Percentiles rank a stretch among this genome's conserved stretches.
These are phyloP conservation scores for Combretum micranthum DNA, from an alignment of 345 rosid species.

Conservation along the genomic window DNA sequence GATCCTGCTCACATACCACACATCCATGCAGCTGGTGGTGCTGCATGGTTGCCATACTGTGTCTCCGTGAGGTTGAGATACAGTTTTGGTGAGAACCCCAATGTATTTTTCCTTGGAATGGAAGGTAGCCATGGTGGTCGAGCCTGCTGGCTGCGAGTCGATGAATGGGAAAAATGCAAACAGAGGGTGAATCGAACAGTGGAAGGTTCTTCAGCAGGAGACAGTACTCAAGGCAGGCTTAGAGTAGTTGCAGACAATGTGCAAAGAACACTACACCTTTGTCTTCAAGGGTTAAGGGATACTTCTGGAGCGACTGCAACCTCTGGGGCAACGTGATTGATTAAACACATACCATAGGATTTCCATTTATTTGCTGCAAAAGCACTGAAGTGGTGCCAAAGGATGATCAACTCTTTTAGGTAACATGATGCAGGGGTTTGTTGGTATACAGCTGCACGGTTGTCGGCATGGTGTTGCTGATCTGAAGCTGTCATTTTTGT, in stretches of 20 bases:
- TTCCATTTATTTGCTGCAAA: too few relatives aligned
- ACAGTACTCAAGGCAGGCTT: constrained; percentile 62
- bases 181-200: constrained; percentile 65
- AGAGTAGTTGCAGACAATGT: constrained; percentile 71
- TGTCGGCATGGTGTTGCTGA: too few relatives aligned
- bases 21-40: constrained; percentile 92
- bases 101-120: constrained; percentile 65
- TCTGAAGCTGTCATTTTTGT: too few relatives aligned
- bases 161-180: constrained; percentile 94
- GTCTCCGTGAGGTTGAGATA: constrained; percentile 82
- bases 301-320: constrained; percentile 27
- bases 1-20: constrained; percentile 88
- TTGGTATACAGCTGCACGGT: too few relatives aligned
- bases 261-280: constrained; percentile 56
- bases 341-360: too few relatives aligned
- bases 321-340: constrained; percentile 16
- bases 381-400: too few relatives aligned
- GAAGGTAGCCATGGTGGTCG: constrained; percentile 99
- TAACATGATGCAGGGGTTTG: too few relatives aligned
- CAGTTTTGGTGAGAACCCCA: constrained; percentile 59
- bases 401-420: too few relatives aligned
- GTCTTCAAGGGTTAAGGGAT: constrained; percentile 77
- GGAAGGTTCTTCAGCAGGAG: constrained; percentile 53
- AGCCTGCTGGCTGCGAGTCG: constrained; percentile 74
- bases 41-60: constrained; percentile 97